Base-by-base conservation (phyloP, 2,329 filamentous ascomycete species). In the Nemania abortiva region DNA sequence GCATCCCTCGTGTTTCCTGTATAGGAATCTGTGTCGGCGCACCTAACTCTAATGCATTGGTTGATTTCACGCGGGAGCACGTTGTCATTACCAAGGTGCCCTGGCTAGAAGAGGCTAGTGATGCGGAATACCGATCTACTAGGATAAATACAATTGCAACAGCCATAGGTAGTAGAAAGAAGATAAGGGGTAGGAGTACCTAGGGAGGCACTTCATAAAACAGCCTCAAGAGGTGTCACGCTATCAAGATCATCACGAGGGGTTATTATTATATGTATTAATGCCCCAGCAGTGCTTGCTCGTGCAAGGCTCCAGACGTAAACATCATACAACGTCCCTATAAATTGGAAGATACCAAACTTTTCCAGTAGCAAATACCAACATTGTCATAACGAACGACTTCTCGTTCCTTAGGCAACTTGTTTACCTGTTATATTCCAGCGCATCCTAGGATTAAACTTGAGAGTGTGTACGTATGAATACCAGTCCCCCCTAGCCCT, bases 1-100 rank as follows among this genome's bases (percentile, higher is more conserved):
- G 87, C 1, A 83, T 93, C 10, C 88, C 89, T 0, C 85, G 90
- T 39, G 89, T 89, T 0, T 91, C 90, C 1, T 89, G 89, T 24
- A 81, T 94, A 37, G 91, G 86, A 0, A 77, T 94, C 6, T 78
- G 83, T 22, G 81, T 82, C 6, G 85, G 82, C 45, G 88, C 90
- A 0, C 89, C 89, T 0, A 85, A 87, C 50, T 84, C 87, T 0
- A 84, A 84, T 58, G 83, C 86, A 0, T 77, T 94, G 10, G 76
- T 90, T 27, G 84, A 89, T 3, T 87, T 89, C 72, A 84, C 89
- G 1, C 79, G 83, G 34, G 80, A 84, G 42, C 81, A 83, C 64
- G 87, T 92, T 1, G 78, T 83, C 1, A 77, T 83, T 0, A 80
- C 91, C 27, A 80, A 87, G 42, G 82, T 86, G 27, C 77, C 81